A percentile compares a stretch with the other conserved stretches of the same genome.
These are phyloP conservation scores for Diaporthe citriasiana DNA, from an alignment of 2,329 filamentous ascomycete species.

Conservation along the genomic window DNA sequence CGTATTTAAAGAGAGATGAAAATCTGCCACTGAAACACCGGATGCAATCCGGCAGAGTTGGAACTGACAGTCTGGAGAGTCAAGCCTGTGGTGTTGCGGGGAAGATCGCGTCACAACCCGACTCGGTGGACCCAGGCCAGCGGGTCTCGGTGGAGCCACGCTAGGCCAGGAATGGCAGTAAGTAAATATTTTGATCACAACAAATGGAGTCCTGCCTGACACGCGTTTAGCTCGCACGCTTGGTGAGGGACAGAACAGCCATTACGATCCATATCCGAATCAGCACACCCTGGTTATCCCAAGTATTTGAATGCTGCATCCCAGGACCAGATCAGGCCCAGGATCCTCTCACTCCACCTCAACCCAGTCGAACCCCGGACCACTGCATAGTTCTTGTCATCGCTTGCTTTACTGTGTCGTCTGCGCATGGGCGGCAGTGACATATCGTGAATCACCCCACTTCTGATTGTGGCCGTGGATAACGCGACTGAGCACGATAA, in stretches of 20 bases:
- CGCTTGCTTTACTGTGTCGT: not conserved
- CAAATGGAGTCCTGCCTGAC: constrained; percentile 10
- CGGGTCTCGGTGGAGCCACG: constrained; percentile 4
- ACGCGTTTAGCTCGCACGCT: constrained; percentile 16
- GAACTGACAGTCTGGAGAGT: not conserved
- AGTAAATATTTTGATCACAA: constrained; percentile 38
- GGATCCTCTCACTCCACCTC: constrained; percentile 26
- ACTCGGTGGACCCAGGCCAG: not conserved
- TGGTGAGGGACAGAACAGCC: not conserved
- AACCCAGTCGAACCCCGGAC: constrained; percentile 8
- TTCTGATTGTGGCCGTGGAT: not conserved
- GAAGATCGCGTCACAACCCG: not conserved
- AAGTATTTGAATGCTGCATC: constrained; percentile 27
- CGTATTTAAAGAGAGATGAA: no score
- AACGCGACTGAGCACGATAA: constrained; percentile 3
- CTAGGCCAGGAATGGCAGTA: not conserved
- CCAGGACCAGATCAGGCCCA: constrained; percentile 7
- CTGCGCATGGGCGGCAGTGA: not conserved
- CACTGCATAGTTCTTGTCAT: not conserved
- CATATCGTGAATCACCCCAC: not conserved
- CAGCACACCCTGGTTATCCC: constrained; percentile 8
- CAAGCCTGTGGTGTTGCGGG: not conserved
- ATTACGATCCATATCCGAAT: constrained; percentile 11
- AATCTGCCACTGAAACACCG: no score
- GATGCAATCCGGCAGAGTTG: not conserved